Evolutionary conservation across 164 flowering plant species (phyloP).

Genomic region (Kingdonia uniflora): DNA sequence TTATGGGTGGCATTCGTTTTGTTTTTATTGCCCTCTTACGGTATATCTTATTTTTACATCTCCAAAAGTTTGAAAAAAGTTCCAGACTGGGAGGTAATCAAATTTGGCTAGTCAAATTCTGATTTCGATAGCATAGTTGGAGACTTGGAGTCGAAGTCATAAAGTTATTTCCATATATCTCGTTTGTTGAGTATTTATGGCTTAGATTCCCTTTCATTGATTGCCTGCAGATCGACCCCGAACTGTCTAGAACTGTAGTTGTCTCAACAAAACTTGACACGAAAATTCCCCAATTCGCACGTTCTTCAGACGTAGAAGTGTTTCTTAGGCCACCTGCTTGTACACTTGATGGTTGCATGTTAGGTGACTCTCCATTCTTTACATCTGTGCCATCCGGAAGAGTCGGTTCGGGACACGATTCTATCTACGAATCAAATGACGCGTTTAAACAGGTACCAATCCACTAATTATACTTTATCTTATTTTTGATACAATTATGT

Average conservation of each 20-base stretch:
- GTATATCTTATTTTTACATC: too few species aligned
- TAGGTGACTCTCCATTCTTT: conserved; percentile 93
- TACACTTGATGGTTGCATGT: conserved; percentile 78
- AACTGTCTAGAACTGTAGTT: conserved; percentile 84
- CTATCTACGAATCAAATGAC: conserved; percentile 74
- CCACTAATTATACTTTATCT: not conserved
- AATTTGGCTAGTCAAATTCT: too few species aligned
- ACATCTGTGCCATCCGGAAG: conserved; percentile 99
- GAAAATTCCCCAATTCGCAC: conserved; percentile 89
- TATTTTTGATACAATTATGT: not conserved
- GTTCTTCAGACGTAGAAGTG: conserved; percentile 95
- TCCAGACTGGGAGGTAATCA: too few species aligned
- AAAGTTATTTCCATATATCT: too few species aligned
- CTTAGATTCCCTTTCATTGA: not conserved
- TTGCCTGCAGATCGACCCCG: conserved; percentile 72
- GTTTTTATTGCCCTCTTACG: too few species aligned
- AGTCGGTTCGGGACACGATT: conserved; percentile 81
- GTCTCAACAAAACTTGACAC: conserved; percentile 98
- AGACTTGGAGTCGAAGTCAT: too few species aligned
- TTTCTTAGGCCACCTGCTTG: conserved; percentile 84
- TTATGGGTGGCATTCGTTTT: too few species aligned
- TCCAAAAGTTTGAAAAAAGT: too few species aligned
- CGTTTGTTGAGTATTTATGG: too few species aligned
- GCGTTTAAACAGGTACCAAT: conserved; percentile 88
- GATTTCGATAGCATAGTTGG: too few species aligned